Base-by-base conservation (phyloP, 441 rosid genomes). In the Erodium moschatum region DNA sequence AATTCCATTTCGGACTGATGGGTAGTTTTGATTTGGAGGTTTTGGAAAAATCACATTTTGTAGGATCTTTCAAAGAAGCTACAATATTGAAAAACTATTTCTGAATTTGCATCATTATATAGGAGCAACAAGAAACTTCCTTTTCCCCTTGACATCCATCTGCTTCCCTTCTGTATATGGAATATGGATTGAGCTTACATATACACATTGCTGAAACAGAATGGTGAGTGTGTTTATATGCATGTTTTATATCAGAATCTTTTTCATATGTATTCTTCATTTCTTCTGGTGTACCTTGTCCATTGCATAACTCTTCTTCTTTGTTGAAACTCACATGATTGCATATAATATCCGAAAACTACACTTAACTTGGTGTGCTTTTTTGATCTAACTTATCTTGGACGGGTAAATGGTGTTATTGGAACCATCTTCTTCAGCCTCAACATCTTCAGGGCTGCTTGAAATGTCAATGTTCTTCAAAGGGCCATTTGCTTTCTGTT, bases 351-450 rank as follows among this genome's bases (percentile, higher is more conserved):
- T 44, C 52, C n/a, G 1, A 44, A 44, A 50, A 52, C n/a, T 15
- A 52, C 60, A 15, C 70, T 67, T 72, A 46, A 66, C 67, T 69
- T 72, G 62, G 70, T 67, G 75, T 20, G 60, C 79, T 10, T 16
- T 16, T 15, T 52, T 0, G 60, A 52, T 1, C 60, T 83, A 90
- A 73, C 91, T 85, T 77, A 82, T 92, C 79, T 85, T 90, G 71
- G 90, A 82, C 18, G 81, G 87, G 73, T 81, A 80, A 11, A 75
- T 76, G 54, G 79, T 40, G 13, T 60, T 48, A 48, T 48, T 48
- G 12, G 54, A 48, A n/a, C 54, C 54, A 48, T 48, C 54, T 48
- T 48, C 54, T 35, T 35, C 40, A 35, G 8, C 40, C 40, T 35
- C 40, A 35, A 1, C 8, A 35, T 35, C 40, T 35, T 35, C 40